phyloP scores from a whole-genome alignment of 2,329 filamentous ascomycete genomes.

The Hymenoscyphus scutula region DNA sequence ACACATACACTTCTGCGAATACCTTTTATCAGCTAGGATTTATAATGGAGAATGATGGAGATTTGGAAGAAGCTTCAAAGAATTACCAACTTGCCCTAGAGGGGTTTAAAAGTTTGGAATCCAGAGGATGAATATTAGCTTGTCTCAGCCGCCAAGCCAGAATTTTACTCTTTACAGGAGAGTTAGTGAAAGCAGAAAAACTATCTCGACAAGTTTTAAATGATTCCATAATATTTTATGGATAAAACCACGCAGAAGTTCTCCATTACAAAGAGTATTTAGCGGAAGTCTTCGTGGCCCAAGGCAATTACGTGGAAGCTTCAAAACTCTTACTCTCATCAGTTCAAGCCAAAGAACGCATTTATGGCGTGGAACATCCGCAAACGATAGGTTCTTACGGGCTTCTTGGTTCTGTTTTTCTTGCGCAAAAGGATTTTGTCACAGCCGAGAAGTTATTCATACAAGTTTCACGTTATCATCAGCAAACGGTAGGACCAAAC shows the following conservation, averaged over 20 bases:
- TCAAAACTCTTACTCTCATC: neutral
- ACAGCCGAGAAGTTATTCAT: neutral
- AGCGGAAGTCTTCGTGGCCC: neutral
- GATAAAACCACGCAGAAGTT: neutral
- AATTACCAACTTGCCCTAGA: neutral
- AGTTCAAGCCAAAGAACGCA: neutral
- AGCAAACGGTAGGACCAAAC: neutral
- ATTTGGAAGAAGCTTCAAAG: neutral
- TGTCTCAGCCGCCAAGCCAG: neutral
- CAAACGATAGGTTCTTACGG: neutral
- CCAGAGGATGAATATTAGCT: too few relatives aligned
- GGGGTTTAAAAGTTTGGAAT: neutral
- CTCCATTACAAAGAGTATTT: neutral
- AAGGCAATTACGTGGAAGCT: neutral
- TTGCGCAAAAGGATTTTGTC: neutral
- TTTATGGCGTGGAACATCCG: neutral
- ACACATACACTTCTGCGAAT: neutral
- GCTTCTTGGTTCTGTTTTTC: neutral
- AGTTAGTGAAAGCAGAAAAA: neutral
- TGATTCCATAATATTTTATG: neutral
- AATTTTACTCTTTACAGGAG: neutral
- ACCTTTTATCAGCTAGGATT: neutral
- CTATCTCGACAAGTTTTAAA: neutral
- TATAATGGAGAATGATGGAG: neutral
- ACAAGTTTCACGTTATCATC: neutral